A percentile compares a stretch with the other conserved stretches of the same genome.
Conservation (phyloP, 1,139 yeast species). For the Suhomyces yuchorum region DNA sequence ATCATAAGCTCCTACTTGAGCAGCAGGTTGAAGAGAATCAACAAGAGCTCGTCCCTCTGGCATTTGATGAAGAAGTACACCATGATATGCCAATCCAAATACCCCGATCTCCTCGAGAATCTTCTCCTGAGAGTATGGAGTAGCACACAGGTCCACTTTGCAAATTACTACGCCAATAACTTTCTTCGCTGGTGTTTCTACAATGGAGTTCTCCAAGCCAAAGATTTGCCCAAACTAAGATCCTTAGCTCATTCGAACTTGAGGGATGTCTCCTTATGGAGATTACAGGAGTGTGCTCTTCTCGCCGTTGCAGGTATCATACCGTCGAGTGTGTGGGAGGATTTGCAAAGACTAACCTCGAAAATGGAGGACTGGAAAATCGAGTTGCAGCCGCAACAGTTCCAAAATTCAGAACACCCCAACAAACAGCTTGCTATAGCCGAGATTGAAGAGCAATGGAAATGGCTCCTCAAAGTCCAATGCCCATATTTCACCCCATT, state of each 20-base stretch:
- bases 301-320: conserved; percentile 7
- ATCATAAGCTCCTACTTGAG: conserved; percentile 34
- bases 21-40: conserved; percentile 39
- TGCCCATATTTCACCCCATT: conserved; percentile 18
- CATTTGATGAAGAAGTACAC: conserved; percentile 33
- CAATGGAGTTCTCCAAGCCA: conserved; percentile 2
- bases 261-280: conserved; percentile 43
- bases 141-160: conserved; percentile 40
- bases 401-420: not conserved
- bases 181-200: conserved; percentile 37
- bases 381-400: not conserved
- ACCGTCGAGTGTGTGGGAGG: conserved; percentile 18
- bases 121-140: conserved; percentile 25
- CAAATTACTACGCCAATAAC: conserved; percentile 44
- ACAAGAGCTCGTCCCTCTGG: conserved; percentile 50
- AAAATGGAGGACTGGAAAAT: conserved; percentile 1
- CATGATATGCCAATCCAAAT: conserved; percentile 7
- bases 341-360: conserved; percentile 20
- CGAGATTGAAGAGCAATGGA: conserved; percentile 11
- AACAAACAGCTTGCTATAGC: conserved; percentile 3
- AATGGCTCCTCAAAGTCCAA: conserved; percentile 28
- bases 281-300: conserved; percentile 15
- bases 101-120: not conserved
- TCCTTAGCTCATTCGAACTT: conserved; percentile 25
- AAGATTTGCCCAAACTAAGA: conserved; percentile 11